Base-by-base conservation (phyloP, 495 filamentous ascomycete species). In the Aspergillus avenaceus region DNA sequence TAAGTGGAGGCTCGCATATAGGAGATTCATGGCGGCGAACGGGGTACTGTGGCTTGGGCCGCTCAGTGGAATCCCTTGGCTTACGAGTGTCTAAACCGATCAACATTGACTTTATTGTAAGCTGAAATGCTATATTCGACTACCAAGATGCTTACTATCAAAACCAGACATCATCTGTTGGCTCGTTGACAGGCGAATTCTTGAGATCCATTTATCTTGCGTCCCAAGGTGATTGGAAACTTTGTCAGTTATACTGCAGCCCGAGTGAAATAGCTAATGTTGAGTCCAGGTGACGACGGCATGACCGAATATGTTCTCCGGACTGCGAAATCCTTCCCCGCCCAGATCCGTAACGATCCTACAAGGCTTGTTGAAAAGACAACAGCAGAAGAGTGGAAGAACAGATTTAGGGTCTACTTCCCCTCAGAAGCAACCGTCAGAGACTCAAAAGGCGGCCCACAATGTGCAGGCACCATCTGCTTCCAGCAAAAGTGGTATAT, bases 381-480 rank as follows among this genome's bases (percentile, higher is more conserved):
- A 18, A 53, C 52, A 3, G 56, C 57, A 5, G 53, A 67, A 28
- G 65, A 74, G 62, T 90, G 28, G 66, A 71, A 64, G 26, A 58
- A 63, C 21, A 66, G 73, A 18, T 81, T 91, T 54, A 80, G 82
- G 0, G 75, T 97, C 3, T 96, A 90, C 60, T 98, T 92, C 55
- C 95, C 93, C 0, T 91, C 87, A 0, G 61, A 77, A 1, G 70
- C 85, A 1, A 95, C 91, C 1, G 88, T 96, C 2, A 51, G 54
- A 4, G 53, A 57, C 6, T 89, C 87, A 40, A 82, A 69, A 28
- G 83, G 81, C 1, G 84, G 84, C 0, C 64, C 69, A 13, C 47
- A 74, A 3, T 74, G 72, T 28, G 91, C 78, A 2, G 93, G 93
- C 2, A 96, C 90, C 0, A 88, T 97, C 23, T 95, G 87, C 58